Evolutionary conservation across 2,329 filamentous ascomycete species (phyloP), one percentile per base, ranked within the genome.

Genomic region (Clarireedia paspali): DNA sequence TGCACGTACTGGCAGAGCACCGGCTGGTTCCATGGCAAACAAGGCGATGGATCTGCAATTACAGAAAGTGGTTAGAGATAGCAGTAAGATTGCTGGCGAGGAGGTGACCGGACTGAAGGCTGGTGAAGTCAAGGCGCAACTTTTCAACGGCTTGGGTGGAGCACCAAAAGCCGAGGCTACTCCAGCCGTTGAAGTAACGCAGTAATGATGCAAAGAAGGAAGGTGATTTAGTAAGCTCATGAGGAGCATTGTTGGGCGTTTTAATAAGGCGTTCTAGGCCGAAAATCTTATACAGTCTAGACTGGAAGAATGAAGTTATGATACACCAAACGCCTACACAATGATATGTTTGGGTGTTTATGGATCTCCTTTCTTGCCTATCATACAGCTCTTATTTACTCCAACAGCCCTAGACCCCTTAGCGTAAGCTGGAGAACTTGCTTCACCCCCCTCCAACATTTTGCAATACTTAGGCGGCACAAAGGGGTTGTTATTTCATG

Each of bases 71-170:
- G 77, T 81, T 6, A 74, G 74, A 40, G 79, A 80, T 60, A 78
- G 79, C 52, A 77, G 79, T 60, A 78, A 80, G 62, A 80, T 83
- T 65, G 75, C 78, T 5, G 74, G 75, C 0, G 80, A 83, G 62
- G 80, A 82, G 59, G 67, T 67, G 46, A 68, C 67, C 0, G 72
- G 72, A 5, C 59, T 73, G 42, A 67, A 73, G 62, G 70, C 71
- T 40, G 70, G 66, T 27, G 74, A 78, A 47, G 74, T 79, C 27
- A 80, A 79, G 66, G 73, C 74, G 60, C 75, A 73, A 59, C 68
- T 80, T 9, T 80, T 80, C 62, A 70, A 70, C 59, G 67, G 68
- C 1, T 56, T 68, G 15, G 63, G 63, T 45, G 61, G 63, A 36
- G 50, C 48, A 38, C 27, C 40, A 46, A 46, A 56, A n/a, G 24